Evolutionary conservation across 805 yeast species (phyloP).

Genomic region (Saccharomycopsis guyanensis): DNA sequence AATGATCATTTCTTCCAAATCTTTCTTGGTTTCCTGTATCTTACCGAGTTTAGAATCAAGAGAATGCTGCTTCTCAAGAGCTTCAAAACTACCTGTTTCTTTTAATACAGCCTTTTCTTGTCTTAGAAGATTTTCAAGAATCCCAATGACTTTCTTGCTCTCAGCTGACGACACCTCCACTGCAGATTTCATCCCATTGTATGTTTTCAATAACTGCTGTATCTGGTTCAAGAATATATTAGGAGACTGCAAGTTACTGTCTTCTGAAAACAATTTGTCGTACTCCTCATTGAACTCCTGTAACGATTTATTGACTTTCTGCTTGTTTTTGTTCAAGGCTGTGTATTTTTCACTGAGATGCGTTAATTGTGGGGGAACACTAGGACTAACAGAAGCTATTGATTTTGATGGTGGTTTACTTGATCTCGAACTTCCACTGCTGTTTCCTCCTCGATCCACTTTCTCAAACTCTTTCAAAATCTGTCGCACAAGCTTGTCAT

Average conservation of each 20-base stretch:
- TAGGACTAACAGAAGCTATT: not conserved
- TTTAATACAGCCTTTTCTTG: slow-evolving; percentile 1
- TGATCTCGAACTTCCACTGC: not conserved
- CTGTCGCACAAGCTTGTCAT: slow-evolving; percentile 22
- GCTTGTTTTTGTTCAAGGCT: not conserved
- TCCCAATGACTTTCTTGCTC: not conserved
- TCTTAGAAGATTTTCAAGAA: slow-evolving; percentile 4
- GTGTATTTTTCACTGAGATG: slow-evolving; percentile 1
- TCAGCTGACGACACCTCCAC: not conserved
- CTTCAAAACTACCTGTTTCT: slow-evolving; percentile 2
- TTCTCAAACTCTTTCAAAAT: slow-evolving; percentile 16
- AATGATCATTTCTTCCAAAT: slow-evolving; percentile 23
- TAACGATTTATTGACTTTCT: slow-evolving; percentile 8
- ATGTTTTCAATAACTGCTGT: slow-evolving; percentile 20
- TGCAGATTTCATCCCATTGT: slow-evolving; percentile 6
- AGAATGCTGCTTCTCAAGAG: slow-evolving; percentile 22
- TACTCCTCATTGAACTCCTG: slow-evolving; percentile 24
- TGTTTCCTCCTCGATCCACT: slow-evolving; percentile 3
- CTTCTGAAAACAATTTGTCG: slow-evolving; percentile 25
- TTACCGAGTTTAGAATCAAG: slow-evolving; percentile 25
- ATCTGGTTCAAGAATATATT: slow-evolving; percentile 25
- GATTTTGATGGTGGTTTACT: not conserved
- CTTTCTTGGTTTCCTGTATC: slow-evolving; percentile 26
- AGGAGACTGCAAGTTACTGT: slow-evolving; percentile 28
- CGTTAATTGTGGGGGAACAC: slow-evolving; percentile 6